Conservation (phyloP, 1,284 basidiomycete genomes). For the Pyrrhoderma noxium region DNA sequence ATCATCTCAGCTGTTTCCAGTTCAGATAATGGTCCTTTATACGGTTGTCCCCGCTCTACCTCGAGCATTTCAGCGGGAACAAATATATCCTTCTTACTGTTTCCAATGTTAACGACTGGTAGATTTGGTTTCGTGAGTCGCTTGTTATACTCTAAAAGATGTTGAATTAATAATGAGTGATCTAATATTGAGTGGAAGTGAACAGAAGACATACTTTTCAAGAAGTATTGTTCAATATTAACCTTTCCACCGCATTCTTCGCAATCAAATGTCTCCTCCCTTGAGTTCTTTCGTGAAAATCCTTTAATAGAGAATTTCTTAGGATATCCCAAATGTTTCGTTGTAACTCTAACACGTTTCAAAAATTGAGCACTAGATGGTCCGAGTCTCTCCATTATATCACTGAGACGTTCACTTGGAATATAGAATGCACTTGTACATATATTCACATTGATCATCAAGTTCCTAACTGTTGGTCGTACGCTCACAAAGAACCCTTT, state of each 20-base stretch:
- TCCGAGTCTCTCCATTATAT: conserved; percentile 44
- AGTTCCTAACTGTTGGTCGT: conserved; percentile 42
- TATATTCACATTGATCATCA: conserved; percentile 38
- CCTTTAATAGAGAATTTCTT: conserved; percentile 41
- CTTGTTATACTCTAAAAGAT: conserved; percentile 48
- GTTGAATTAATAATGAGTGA: neutral
- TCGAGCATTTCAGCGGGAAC: conserved; percentile 66
- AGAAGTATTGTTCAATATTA: conserved; percentile 56
- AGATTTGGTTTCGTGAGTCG: conserved; percentile 43
- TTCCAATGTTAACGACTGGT: conserved; percentile 53
- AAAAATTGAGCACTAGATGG: conserved; percentile 29
- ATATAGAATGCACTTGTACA: conserved; percentile 69
- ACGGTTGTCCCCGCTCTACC: conserved; percentile 48
- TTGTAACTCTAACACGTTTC: conserved; percentile 50
- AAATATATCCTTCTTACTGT: conserved; percentile 35
- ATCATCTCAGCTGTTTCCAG: conserved; percentile 2
- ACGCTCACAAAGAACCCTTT: conserved; percentile 65
- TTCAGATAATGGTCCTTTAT: conserved; percentile 35
- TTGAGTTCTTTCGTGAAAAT: conserved; percentile 40
- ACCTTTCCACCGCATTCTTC: conserved; percentile 43
- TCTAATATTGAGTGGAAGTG: too few species aligned
- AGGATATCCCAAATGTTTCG: conserved; percentile 46
- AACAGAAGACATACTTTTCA: conserved; percentile 34
- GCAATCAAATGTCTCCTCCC: conserved; percentile 43
- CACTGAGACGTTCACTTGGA: conserved; percentile 49